Percentiles rank a stretch among this genome's conserved stretches.
phyloP scores from a whole-genome alignment of 2,329 filamentous ascomycete species.

The Seiridium unicorne region DNA sequence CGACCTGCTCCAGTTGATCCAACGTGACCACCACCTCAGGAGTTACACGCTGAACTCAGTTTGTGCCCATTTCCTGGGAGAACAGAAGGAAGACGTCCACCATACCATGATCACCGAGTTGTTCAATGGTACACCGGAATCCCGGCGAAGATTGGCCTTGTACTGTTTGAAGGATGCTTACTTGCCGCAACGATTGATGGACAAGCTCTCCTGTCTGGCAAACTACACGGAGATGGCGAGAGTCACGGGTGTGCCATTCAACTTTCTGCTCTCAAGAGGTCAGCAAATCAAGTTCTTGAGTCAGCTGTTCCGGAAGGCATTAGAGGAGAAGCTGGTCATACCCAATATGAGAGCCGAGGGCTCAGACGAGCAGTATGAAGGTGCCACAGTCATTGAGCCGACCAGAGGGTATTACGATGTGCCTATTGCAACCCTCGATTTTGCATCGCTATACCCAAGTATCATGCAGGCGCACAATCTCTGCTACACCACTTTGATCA shows the following conservation, averaged over 20 bases:
- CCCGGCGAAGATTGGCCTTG: slow-evolving; percentile 82
- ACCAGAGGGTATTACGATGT: slow-evolving; percentile 91
- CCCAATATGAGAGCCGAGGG: slow-evolving; percentile 75
- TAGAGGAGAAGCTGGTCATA: slow-evolving; percentile 91
- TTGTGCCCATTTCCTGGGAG: slow-evolving; percentile 88
- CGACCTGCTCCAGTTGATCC: slow-evolving; percentile 90
- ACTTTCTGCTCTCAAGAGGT: slow-evolving; percentile 84
- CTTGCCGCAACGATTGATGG: slow-evolving; percentile 88
- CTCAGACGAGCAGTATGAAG: slow-evolving; percentile 89
- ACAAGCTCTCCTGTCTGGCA: slow-evolving; percentile 96
- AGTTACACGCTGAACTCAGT: slow-evolving; percentile 98
- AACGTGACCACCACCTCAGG: slow-evolving; percentile 89
- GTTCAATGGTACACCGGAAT: slow-evolving; percentile 94
- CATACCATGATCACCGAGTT: slow-evolving; percentile 99
- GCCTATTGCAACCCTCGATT: slow-evolving; percentile 95
- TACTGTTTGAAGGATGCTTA: slow-evolving; percentile 99
- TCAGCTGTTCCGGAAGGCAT: slow-evolving; percentile 90
- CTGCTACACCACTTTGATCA: slow-evolving; percentile 92
- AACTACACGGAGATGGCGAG: slow-evolving; percentile 99
- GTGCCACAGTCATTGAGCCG: slow-evolving; percentile 96
- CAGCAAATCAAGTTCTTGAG: slow-evolving; percentile 98
- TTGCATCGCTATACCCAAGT: slow-evolving; percentile 95
- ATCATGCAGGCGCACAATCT: slow-evolving; percentile 99
- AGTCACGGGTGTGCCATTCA: slow-evolving; percentile 98
- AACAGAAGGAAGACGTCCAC: slow-evolving; percentile 98